Evolutionary conservation across 352 stramenopile genomes (phyloP).

Genomic region (Phytopythium chamaehyphon): DNA sequence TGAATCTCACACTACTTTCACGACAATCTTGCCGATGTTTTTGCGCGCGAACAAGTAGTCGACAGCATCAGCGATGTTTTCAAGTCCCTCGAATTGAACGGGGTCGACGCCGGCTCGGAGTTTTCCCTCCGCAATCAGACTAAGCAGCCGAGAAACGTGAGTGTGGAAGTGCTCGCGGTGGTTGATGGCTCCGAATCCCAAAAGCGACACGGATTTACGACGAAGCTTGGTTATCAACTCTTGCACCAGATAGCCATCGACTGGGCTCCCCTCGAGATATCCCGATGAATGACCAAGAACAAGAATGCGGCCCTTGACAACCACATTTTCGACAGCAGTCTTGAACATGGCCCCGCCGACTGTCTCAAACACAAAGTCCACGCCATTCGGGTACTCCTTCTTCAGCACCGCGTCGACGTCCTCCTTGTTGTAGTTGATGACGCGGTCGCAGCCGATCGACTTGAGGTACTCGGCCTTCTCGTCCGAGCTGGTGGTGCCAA

Average conservation of each 20-base stretch:
- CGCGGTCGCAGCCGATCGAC: conserved; percentile 37
- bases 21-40: conserved; percentile 81
- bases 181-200: conserved; percentile 44
- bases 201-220: conserved; percentile 32
- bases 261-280: conserved; percentile 15
- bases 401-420: conserved; percentile 27
- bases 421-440: conserved; percentile 74
- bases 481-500: conserved; percentile 58
- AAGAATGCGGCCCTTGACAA: conserved; percentile 20
- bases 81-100: conserved; percentile 48
- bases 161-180: conserved; percentile 33
- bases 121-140: conserved; percentile 43
- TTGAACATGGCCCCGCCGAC: conserved; percentile 31
- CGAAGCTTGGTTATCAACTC: conserved; percentile 30
- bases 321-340: conserved; percentile 24
- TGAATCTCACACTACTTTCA: conserved; percentile 43
- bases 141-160: conserved; percentile 42
- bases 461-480: conserved; percentile 71
- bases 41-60: conserved; percentile 75
- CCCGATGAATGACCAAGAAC: conserved; percentile 23
- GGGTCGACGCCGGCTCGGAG: conserved; percentile 45
- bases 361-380: conserved; percentile 35
- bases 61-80: conserved; percentile 55
- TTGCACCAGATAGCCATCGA: conserved; percentile 18
- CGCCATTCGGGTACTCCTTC: conserved; percentile 32